Conservation (phyloP, 176 grass and related monocot genomes). For the Triticum turgidum region DNA sequence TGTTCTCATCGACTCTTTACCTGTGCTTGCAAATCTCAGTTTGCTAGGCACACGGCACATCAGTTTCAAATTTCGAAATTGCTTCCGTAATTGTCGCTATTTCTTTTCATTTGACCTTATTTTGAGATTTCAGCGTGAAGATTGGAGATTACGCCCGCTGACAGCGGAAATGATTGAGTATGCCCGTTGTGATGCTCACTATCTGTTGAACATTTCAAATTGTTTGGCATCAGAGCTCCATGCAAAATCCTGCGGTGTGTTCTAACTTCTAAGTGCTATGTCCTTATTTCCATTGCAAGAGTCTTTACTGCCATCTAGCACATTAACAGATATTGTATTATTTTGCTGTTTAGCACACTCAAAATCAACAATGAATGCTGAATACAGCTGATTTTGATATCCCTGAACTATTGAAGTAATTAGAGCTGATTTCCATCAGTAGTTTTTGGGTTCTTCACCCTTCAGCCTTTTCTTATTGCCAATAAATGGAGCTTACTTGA, state of each 20-base stretch:
- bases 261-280: conserved; percentile 8
- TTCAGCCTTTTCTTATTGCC: conserved; percentile 10
- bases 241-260: conserved; percentile 62
- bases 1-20: neutral
- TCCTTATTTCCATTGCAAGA: neutral
- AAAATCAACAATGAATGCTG: neutral
- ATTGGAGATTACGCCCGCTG: conserved; percentile 93
- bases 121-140: conserved; percentile 70
- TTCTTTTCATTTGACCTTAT: neutral
- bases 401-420: neutral
- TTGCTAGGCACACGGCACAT: neutral
- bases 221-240: conserved; percentile 79
- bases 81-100: neutral
- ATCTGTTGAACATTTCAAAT: conserved; percentile 82
- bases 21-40: neutral
- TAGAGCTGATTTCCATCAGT: neutral
- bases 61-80: neutral
- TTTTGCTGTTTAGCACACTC: neutral
- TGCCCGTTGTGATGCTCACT: conserved; percentile 83
- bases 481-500: conserved; percentile 2
- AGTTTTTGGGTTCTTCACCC: conserved; percentile 7
- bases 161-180: conserved; percentile 80
- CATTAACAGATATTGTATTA: neutral
- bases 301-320: neutral
- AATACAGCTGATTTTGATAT: conserved; percentile 18